A percentile compares a stretch with the other conserved stretches of the same genome.
phyloP scores from a whole-genome alignment of 306 rosid genomes.

The Quillaja saponaria region DNA sequence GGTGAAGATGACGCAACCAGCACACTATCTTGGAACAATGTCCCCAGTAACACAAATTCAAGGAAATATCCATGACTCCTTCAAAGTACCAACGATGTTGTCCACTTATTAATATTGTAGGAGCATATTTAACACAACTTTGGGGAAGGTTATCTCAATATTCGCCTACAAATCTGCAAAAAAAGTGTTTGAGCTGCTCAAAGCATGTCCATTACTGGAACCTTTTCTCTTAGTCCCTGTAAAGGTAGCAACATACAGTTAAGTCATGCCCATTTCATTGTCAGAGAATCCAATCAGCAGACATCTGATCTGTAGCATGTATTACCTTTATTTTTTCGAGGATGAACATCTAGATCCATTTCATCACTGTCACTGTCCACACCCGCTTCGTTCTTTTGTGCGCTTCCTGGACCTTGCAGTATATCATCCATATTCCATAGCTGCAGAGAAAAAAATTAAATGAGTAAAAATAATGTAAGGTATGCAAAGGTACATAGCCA shows the following conservation, averaged over 20 bases:
- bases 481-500: not conserved
- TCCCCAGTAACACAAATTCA: no score
- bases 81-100: no score
- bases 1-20: no score
- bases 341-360: slow-evolving; percentile 56
- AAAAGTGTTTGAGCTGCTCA: slow-evolving; percentile 36
- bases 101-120: no score
- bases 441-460: slow-evolving; percentile 36
- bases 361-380: slow-evolving; percentile 49
- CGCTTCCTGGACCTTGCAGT: slow-evolving; percentile 46
- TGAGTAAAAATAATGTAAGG: not conserved
- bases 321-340: slow-evolving; percentile 48
- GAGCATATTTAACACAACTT: not conserved
- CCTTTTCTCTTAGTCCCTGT: slow-evolving; percentile 53
- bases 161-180: slow-evolving; percentile 57
- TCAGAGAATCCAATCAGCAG: not conserved
- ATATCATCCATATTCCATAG: slow-evolving; percentile 74
- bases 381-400: slow-evolving; percentile 35
- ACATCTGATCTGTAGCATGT: not conserved
- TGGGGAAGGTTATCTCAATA: slow-evolving; percentile 11
- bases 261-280: not conserved
- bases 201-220: slow-evolving; percentile 38
- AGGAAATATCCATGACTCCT: no score
- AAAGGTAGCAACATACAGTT: slow-evolving; percentile 24
- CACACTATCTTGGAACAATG: no score